phyloP scores from a whole-genome alignment of 257 asterid species.

The Solanum bukasovii region DNA sequence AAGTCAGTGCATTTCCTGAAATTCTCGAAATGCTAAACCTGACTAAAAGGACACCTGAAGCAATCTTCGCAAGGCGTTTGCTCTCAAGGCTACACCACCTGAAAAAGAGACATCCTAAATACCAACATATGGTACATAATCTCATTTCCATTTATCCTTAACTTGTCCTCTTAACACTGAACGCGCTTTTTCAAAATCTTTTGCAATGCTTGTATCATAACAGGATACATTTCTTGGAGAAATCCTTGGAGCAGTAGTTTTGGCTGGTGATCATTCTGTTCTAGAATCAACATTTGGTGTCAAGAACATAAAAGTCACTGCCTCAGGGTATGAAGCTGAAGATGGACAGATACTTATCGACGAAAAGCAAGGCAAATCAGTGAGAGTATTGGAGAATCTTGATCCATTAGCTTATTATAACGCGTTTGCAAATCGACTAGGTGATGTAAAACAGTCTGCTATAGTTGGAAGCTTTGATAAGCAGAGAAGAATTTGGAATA shows the following conservation, averaged over 20 bases:
- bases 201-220: neutral
- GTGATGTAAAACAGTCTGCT: conserved; percentile 48
- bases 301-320: conserved; percentile 29
- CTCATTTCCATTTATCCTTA: neutral
- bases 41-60: conserved; percentile 54
- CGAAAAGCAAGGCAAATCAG: conserved; percentile 31
- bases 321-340: conserved; percentile 42
- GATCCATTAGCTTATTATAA: conserved; percentile 38
- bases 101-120: conserved; percentile 32
- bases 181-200: neutral
- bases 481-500: conserved; percentile 57
- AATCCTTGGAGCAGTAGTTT: conserved; percentile 61
- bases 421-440: conserved; percentile 39
- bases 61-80: conserved; percentile 29
- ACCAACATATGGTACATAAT: conserved; percentile 53
- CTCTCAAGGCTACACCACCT: conserved; percentile 42
- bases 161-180: neutral
- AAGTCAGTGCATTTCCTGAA: conserved; percentile 20
- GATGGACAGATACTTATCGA: conserved; percentile 41
- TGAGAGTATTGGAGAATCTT: conserved; percentile 47
- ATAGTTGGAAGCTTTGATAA: conserved; percentile 60
- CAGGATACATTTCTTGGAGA: conserved; percentile 77
- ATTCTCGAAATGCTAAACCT: conserved; percentile 18
- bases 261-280: conserved; percentile 34
- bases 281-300: conserved; percentile 25